Base-by-base conservation (phyloP, 768 basidiomycete genomes). In the Trametopsis cervina region DNA sequence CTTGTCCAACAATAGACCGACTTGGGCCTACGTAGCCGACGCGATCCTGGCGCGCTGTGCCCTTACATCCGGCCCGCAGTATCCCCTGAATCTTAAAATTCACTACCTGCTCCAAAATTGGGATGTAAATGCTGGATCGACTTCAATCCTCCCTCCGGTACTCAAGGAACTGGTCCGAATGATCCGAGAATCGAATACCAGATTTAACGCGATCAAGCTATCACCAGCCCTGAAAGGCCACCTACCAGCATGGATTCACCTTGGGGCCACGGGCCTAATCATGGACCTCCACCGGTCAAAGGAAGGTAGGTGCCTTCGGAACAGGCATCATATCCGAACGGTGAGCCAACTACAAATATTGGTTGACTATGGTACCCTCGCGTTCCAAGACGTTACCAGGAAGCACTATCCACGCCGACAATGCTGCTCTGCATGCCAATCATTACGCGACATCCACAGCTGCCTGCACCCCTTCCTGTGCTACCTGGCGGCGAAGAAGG, bases 201-300 rank as follows among this genome's bases (percentile, higher is more conserved):
- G 7, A 9, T 46, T 59, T 2, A 25, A 33, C 0, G 40, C 56
- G 0, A 2, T 51, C 1, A 37, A 42, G 5, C 1, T 59, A 0
- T 12, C 48, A 1, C 2, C 15, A 0, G 3, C 33, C 0, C 42
- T 56, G 0, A 47, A 46, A 20, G 11, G 20, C 1, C 4, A 44
- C 17, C 44, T 60, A 0, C 58, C 54, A 0, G 49, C 52, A 0
- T 59, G 57, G 57, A 36, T 9, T 18, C 59, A 59, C 33, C 3
- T 55, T 5, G 42, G 43, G 1, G 37, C 47, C 15, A 12, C 12
- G 37, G 46, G 23, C 33, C 11, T 10, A 21, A 5, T 20, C 9
- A 47, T 39, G 12, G 20, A 5, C 10, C 1, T 29, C n/a, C 18
- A 46, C 12, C 17, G 47, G n/a, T 20, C 21, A 11, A 25, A 10